Conservation (phyloP, 257 asterid species). For the Solanum pennellii region DNA sequence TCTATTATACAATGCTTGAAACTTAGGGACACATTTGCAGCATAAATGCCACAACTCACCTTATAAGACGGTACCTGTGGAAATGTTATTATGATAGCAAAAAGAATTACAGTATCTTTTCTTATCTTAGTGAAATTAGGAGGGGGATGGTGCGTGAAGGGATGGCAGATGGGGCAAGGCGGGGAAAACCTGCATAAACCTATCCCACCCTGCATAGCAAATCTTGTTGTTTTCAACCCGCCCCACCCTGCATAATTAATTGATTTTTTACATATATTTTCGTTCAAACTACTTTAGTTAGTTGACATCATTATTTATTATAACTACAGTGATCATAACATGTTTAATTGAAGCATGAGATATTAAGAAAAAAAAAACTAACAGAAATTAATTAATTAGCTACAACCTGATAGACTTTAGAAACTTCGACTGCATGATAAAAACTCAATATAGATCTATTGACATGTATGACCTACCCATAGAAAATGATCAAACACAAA, state of each 20-base stretch:
- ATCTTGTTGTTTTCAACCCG: not conserved
- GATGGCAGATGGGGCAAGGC: not conserved
- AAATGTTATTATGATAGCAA: conserved; percentile 21
- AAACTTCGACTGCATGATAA: not conserved
- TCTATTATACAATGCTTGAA: conserved; percentile 9
- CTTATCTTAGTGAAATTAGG: conserved; percentile 5
- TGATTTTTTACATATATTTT: not conserved
- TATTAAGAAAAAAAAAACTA: not conserved
- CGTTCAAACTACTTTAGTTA: not conserved
- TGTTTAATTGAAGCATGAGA: not conserved
- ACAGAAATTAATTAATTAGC: not conserved
- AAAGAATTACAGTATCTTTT: conserved; percentile 28
- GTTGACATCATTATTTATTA: not conserved
- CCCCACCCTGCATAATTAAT: not conserved
- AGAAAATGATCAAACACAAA: not conserved
- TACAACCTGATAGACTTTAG: not conserved
- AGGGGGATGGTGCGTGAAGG: conserved; percentile 21
- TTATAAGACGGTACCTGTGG: conserved; percentile 14
- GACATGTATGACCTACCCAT: not conserved
- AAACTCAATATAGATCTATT: not conserved
- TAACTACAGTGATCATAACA: not conserved
- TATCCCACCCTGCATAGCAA: no score
- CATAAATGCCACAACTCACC: conserved; percentile 11
- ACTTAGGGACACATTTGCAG: conserved; percentile 14
- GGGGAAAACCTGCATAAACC: not conserved